Conservation (phyloP, 2,329 filamentous ascomycete species). For the Claviceps monticola region DNA sequence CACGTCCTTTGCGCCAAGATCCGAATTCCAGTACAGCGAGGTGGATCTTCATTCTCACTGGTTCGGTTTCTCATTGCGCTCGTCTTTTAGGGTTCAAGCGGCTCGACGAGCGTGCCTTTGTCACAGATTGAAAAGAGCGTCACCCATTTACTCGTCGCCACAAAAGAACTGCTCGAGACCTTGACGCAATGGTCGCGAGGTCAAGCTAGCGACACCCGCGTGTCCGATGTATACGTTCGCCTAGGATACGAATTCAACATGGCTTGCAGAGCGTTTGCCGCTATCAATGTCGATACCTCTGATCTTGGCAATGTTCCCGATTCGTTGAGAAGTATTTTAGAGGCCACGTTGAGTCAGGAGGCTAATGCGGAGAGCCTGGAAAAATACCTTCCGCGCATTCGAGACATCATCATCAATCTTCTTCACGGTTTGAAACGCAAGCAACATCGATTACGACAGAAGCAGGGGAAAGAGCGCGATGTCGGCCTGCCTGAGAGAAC, state of each 20-base stretch:
- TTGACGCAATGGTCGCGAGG: conserved; percentile 95
- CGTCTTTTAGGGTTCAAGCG: conserved; percentile 30
- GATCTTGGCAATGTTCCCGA: conserved; percentile 95
- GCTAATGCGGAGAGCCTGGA: conserved; percentile 88
- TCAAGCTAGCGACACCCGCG: conserved; percentile 81
- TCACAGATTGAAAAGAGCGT: conserved; percentile 99
- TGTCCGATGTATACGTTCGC: conserved; percentile 95
- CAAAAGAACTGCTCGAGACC: conserved; percentile 93
- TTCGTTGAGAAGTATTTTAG: conserved; percentile 74
- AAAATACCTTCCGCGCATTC: conserved; percentile 82
- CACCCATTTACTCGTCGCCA: conserved; percentile 91
- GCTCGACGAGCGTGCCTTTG: conserved; percentile 53
- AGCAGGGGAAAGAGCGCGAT: conserved; percentile 42
- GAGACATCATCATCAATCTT: conserved; percentile 96
- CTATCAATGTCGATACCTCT: conserved; percentile 88
- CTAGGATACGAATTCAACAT: conserved; percentile 99
- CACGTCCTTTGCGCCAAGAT: conserved; percentile 1
- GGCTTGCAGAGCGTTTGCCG: conserved; percentile 89
- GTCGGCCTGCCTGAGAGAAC: conserved; percentile 33
- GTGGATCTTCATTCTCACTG: neutral
- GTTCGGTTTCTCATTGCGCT: neutral
- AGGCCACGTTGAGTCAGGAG: conserved; percentile 92
- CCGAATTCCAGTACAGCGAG: neutral
- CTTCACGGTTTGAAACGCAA: conserved; percentile 94
- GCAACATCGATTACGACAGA: conserved; percentile 70